phyloP scores from a whole-genome alignment of 768 basidiomycete species.

The Hygrocybe punicea region DNA sequence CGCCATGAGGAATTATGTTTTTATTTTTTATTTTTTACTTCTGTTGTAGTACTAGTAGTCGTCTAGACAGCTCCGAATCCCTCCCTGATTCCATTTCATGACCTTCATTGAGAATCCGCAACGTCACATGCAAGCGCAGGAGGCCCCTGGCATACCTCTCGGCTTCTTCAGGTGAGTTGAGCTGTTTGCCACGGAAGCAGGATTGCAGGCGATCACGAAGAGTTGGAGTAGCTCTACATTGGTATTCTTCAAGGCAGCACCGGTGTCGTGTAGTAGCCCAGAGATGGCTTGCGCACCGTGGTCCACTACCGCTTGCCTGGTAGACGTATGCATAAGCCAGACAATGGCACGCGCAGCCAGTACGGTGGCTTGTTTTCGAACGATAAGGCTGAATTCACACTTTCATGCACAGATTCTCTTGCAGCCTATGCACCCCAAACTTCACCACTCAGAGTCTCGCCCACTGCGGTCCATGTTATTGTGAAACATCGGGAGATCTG shows the following conservation, averaged over 20 bases:
- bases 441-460: no score
- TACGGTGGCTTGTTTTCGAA: not conserved
- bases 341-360: conserved; percentile 4
- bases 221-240: not conserved
- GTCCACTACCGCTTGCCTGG: conserved; percentile 3
- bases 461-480: no score
- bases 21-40: no score
- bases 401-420: no score
- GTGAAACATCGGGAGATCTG: no score
- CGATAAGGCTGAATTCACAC: no score
- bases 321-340: conserved; percentile 7
- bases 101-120: not conserved
- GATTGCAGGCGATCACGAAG: not conserved
- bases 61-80: no score
- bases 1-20: no score
- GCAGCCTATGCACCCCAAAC: no score
- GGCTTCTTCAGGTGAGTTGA: not conserved
- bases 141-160: conserved; percentile 8
- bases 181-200: conserved; percentile 1
- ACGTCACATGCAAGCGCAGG: not conserved
- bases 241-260: not conserved
- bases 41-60: no score
- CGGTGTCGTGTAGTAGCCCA: not conserved
- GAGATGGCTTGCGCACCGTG: conserved; percentile 7
- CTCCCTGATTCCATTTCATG: not conserved